Conservation (phyloP, 2,329 filamentous ascomycete genomes). For the Aspergillus sp. region DNA sequence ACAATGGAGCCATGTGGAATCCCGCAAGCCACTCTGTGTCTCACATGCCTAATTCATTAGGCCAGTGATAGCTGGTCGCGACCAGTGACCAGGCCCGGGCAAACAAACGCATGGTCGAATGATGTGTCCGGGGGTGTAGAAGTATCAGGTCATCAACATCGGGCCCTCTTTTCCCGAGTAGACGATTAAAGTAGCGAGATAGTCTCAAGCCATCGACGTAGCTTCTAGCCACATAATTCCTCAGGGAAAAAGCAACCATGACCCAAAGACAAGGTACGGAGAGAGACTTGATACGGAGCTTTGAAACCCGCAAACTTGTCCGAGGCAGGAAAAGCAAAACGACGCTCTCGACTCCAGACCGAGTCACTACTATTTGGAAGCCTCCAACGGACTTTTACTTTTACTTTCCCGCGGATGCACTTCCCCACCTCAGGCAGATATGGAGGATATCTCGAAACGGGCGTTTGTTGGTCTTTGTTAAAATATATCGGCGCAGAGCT, state of each 20-base stretch:
- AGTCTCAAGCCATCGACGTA: background rate
- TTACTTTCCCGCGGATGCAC: background rate
- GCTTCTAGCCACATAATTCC: background rate
- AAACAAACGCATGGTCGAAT: background rate
- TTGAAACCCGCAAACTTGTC: background rate
- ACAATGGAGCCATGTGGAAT: slow-evolving; percentile 8
- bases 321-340: background rate
- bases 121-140: background rate
- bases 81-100: background rate
- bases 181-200: background rate
- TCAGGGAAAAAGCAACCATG: background rate
- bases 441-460: background rate
- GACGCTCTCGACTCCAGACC: background rate
- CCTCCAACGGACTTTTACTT: background rate
- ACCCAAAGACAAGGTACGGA: background rate
- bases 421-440: background rate
- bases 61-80: background rate
- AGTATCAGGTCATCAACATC: background rate
- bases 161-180: background rate
- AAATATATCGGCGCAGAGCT: background rate
- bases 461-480: background rate
- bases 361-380: background rate
- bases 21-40: background rate
- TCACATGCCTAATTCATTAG: background rate
- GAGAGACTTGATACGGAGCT: background rate